Conservation (phyloP, 192 early-diverging fungal genomes). For the Paraglomus brasilianum region DNA sequence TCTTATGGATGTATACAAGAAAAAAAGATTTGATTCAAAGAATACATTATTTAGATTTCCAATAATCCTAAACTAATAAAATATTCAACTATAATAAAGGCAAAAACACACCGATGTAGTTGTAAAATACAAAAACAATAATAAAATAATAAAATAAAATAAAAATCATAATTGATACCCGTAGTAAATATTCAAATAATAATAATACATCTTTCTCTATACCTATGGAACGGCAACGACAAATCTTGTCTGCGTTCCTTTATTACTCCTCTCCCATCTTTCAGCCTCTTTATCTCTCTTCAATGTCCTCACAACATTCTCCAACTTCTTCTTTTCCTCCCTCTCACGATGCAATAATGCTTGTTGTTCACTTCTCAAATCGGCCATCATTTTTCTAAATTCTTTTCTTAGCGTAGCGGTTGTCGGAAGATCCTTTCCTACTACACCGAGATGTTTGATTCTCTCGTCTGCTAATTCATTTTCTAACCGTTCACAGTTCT, state of each 20-base stretch:
- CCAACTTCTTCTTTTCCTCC: conserved; percentile 48
- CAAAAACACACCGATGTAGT: too few species aligned
- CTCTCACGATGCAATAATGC: conserved; percentile 46
- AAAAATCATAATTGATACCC: too few species aligned
- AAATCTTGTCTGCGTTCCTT: conserved; percentile 27
- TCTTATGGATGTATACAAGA: too few species aligned
- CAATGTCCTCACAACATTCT: conserved; percentile 43
- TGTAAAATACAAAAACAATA: too few species aligned
- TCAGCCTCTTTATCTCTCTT: conserved; percentile 41
- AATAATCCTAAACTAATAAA: too few species aligned
- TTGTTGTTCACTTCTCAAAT: conserved; percentile 51
- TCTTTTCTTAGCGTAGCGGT: conserved; percentile 55
- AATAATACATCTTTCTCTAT: too few species aligned
- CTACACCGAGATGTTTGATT: conserved; percentile 40
- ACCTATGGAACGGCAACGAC: conserved; percentile 1
- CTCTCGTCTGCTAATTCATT: conserved; percentile 38
- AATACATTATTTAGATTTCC: too few species aligned
- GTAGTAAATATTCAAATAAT: too few species aligned
- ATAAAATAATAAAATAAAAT: too few species aligned
- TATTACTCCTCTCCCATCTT: conserved; percentile 21
- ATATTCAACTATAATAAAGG: too few species aligned
- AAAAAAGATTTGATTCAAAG: too few species aligned
- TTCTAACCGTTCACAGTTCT: conserved; percentile 34
- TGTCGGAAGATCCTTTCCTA: conserved; percentile 15
- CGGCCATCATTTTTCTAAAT: conserved; percentile 52